Evolutionary conservation across 2,329 filamentous ascomycete species (phyloP), one percentile per base, ranked within the genome.

Genomic region (Didymella pomorum): DNA sequence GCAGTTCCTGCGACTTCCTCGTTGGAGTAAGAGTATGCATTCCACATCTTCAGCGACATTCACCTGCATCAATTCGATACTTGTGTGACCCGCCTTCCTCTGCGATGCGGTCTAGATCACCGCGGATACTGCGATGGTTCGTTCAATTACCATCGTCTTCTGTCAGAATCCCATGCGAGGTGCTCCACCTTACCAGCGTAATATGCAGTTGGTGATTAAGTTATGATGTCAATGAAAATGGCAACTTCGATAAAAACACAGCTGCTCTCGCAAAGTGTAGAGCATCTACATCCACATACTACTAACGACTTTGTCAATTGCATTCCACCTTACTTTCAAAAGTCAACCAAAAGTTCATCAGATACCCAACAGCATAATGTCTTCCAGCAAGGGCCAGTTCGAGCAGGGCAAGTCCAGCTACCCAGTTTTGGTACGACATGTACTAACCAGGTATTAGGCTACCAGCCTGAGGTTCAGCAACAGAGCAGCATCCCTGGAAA

Each of bases 401-500:
- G 72, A 76, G 63, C 68, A 74, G 45, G 74, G 74, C 74, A 63
- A 39, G 62, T 50, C 14, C 16, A 62, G 47, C 9, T 14, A 18
- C n/a, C 4, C 14, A 21, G 1, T 9, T 0, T 23, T 35, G 16
- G 49, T 12, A 33, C 1, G 21, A 9, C 16, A 4, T 33, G n/a
- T 23, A 25, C 43, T 65, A 37, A 69, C 37, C 9, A 10, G 4
- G 7, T 20, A n/a, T 10, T 35, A 75, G 84, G 83, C 37, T 79
- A 85, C 66, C 71, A 80, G 60, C 76, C 85, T 49, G 60, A 66
- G n/a, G 78, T 87, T 43, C 73, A 76, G 55, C 70, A 86, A 62
- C 82, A 87, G 66, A 67, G 79, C 39, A 77, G 79, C 23, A 60
- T 60, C 11, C 84, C 85, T 0, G 86, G 86, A 9, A 79, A 81